These are phyloP conservation scores for Celoporthe dispersa DNA, from an alignment of 2,329 filamentous ascomycete species.

Conservation along the genomic window DNA sequence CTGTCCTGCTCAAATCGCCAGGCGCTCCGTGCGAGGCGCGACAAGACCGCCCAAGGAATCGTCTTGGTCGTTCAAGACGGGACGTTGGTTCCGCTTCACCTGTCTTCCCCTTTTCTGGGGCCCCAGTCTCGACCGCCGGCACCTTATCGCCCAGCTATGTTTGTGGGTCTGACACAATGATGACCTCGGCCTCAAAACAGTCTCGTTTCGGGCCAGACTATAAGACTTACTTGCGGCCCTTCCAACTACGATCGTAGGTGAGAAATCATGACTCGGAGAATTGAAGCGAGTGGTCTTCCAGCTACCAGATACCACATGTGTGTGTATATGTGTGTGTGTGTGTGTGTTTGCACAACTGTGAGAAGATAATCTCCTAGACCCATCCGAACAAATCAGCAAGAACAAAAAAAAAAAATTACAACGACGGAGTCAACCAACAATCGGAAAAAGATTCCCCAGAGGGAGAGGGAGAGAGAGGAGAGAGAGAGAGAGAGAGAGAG, in stretches of 20 bases:
- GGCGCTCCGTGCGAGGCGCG: constrained; percentile 7
- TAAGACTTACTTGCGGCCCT: constrained; percentile 16
- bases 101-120: constrained; percentile 15
- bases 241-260: not conserved
- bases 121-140: constrained; percentile 6
- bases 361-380: not conserved
- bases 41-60: constrained; percentile 10
- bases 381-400: not conserved
- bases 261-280: not conserved
- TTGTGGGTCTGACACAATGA: constrained; percentile 2
- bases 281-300: not conserved
- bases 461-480: no score
- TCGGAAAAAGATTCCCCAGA: not conserved
- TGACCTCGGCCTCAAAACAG: constrained; percentile 16
- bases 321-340: no score
- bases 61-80: constrained; percentile 2
- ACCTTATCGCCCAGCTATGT: constrained; percentile 3
- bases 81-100: not conserved
- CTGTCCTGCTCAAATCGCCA: constrained; percentile 21
- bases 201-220: constrained; percentile 14
- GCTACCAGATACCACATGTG: not conserved
- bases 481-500: not conserved
- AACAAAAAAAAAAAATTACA: not conserved
- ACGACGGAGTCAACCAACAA: not conserved
- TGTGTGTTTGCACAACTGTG: not conserved